These are phyloP conservation scores for Ustanciosporium gigantosporum DNA, from an alignment of 1,284 basidiomycete genomes.

Conservation along the genomic window DNA sequence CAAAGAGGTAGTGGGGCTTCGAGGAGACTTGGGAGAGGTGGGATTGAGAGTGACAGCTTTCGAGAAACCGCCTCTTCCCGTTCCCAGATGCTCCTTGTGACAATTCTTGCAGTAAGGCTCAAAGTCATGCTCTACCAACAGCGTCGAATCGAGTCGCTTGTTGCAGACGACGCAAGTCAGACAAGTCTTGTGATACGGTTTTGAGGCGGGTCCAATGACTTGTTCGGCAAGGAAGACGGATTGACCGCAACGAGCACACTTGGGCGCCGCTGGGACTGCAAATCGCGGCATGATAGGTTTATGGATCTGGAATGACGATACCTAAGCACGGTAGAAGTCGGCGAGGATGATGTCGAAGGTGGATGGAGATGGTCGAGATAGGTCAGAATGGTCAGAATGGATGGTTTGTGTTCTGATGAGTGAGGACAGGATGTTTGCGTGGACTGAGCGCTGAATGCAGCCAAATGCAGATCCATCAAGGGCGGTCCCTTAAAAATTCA, in stretches of 20 bases:
- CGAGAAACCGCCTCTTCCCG: constrained; percentile 57
- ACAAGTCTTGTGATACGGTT: constrained; percentile 58
- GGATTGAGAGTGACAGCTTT: constrained; percentile 55
- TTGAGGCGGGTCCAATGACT: constrained; percentile 55
- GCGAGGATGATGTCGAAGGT: too few species aligned
- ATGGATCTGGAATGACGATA: neutral
- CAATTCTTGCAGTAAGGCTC: constrained; percentile 60
- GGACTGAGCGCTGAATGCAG: too few species aligned
- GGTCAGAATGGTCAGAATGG: too few species aligned
- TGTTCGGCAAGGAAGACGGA: constrained; percentile 59
- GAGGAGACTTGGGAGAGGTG: constrained; percentile 32
- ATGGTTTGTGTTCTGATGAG: too few species aligned
- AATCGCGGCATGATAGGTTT: constrained; percentile 47
- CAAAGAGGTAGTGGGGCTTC: constrained; percentile 13
- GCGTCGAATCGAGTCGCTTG: constrained; percentile 56
- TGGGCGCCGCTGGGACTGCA: constrained; percentile 48
- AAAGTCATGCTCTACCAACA: constrained; percentile 58
- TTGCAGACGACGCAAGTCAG: constrained; percentile 57
- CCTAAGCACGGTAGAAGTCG: too few species aligned
- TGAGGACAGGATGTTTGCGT: too few species aligned
- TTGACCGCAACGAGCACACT: constrained; percentile 56
- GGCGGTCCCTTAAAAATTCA: too few species aligned
- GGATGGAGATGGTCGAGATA: too few species aligned
- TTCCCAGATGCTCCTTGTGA: constrained; percentile 56
- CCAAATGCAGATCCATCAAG: too few species aligned